Conservation (phyloP, 768 basidiomycete genomes). For the Trametes coccinea region DNA sequence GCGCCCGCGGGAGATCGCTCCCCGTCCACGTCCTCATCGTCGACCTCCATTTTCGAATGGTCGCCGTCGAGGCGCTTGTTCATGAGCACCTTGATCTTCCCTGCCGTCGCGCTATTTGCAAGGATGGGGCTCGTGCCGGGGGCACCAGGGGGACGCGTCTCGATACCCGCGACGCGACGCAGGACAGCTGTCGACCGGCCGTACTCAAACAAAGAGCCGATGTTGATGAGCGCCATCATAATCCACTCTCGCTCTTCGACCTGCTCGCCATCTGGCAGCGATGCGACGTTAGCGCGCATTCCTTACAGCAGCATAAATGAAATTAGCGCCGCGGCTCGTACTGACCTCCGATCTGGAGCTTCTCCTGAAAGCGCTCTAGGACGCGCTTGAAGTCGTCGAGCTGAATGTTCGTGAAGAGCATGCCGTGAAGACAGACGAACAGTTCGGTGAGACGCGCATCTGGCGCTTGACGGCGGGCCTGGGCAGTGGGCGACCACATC, state of each 20-base stretch:
- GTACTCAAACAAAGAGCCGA: slow-evolving; percentile 84
- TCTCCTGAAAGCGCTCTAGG: slow-evolving; percentile 83
- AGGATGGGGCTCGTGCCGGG: slow-evolving; percentile 46
- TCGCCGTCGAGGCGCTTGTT: slow-evolving; percentile 39
- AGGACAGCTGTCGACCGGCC: slow-evolving; percentile 74
- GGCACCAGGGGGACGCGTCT: slow-evolving; percentile 36
- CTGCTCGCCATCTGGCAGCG: slow-evolving; percentile 38
- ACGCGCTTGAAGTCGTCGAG: slow-evolving; percentile 88
- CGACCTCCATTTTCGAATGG: slow-evolving; percentile 66
- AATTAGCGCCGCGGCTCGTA: neutral
- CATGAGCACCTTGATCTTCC: slow-evolving; percentile 39
- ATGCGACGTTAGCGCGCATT: neutral
- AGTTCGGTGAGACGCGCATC: slow-evolving; percentile 76
- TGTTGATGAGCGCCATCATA: slow-evolving; percentile 91
- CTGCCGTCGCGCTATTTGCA: slow-evolving; percentile 44
- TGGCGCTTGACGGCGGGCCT: slow-evolving; percentile 71
- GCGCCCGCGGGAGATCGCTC: slow-evolving; percentile 26
- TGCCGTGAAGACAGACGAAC: slow-evolving; percentile 92
- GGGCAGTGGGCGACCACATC: slow-evolving; percentile 79
- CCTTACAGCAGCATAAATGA: neutral
- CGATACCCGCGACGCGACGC: slow-evolving; percentile 56
- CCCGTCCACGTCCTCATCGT: slow-evolving; percentile 45
- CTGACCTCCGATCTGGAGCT: slow-evolving; percentile 68
- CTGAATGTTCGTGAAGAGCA: slow-evolving; percentile 95
- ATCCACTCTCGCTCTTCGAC: slow-evolving; percentile 90